Conservation (phyloP, 805 yeast species). For the Grigorovia transvaalensis region DNA sequence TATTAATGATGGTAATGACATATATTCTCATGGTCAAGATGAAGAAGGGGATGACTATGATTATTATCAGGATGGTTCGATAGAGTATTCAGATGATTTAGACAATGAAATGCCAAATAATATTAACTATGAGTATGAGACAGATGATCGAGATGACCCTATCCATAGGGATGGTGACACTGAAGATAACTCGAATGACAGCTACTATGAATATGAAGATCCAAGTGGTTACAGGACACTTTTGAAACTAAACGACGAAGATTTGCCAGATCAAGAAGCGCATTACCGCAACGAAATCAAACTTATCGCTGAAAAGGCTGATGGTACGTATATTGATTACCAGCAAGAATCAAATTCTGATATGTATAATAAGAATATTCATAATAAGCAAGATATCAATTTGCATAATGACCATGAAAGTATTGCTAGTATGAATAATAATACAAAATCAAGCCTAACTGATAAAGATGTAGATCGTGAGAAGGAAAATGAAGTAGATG, state of each 20-base stretch:
- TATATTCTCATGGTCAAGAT: constrained; percentile 19
- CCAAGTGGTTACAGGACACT: constrained; percentile 63
- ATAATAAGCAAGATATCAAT: constrained; percentile 45
- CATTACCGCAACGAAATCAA: background rate
- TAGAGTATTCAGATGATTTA: constrained; percentile 9
- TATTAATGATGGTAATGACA: constrained; percentile 33
- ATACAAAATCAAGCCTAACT: too few species aligned
- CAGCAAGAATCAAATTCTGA: background rate
- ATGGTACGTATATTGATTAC: background rate
- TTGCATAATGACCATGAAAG: constrained; percentile 38
- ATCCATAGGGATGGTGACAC: constrained; percentile 19
- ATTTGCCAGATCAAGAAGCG: background rate
- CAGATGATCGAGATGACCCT: constrained; percentile 22
- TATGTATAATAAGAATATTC: background rate
- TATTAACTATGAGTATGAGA: constrained; percentile 15
- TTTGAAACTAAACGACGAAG: constrained; percentile 43
- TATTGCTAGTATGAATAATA: background rate
- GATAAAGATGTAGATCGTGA: constrained; percentile 6
- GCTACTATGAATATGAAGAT: constrained; percentile 55
- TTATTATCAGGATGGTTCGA: constrained; percentile 18
- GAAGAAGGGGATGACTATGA: constrained; percentile 13
- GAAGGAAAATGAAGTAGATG: constrained; percentile 8
- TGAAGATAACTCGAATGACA: constrained; percentile 38
- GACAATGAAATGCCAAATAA: constrained; percentile 3
- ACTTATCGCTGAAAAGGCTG: background rate